phyloP scores from a whole-genome alignment of 2,329 filamentous ascomycete species.

The Cadophora luteo-olivacea region DNA sequence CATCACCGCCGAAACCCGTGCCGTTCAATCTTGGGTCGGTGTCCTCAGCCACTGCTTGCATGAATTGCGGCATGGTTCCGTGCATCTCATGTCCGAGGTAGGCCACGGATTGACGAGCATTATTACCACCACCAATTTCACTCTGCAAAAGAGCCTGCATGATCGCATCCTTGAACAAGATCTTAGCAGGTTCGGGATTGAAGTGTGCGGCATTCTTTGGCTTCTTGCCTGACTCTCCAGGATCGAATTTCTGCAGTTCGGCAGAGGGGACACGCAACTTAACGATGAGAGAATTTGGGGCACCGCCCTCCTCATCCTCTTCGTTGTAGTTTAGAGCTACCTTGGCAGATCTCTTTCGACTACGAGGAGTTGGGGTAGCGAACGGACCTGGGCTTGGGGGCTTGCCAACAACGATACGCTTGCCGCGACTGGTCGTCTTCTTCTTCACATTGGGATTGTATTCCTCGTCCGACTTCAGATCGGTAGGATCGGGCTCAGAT shows the following conservation, averaged over 20 bases:
- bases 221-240: slow-evolving; percentile 6
- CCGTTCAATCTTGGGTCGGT: slow-evolving; percentile 10
- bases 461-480: slow-evolving; percentile 20
- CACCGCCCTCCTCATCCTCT: background rate
- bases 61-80: background rate
- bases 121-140: background rate
- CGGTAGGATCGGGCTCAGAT: slow-evolving; percentile 17
- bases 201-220: background rate
- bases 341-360: slow-evolving; percentile 12
- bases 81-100: slow-evolving; percentile 13
- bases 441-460: slow-evolving; percentile 17
- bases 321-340: background rate
- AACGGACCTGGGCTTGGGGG: background rate
- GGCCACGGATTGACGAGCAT: background rate
- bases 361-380: slow-evolving; percentile 6
- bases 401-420: background rate
- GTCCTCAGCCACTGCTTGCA: background rate
- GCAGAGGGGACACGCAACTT: background rate
- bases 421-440: slow-evolving; percentile 15
- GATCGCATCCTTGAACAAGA: background rate
- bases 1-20: background rate
- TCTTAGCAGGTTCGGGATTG: background rate
- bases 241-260: background rate
- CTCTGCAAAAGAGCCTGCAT: background rate
- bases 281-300: background rate